phyloP scores from a whole-genome alignment of 495 filamentous ascomycete species.

The Podospora fimiseda region DNA sequence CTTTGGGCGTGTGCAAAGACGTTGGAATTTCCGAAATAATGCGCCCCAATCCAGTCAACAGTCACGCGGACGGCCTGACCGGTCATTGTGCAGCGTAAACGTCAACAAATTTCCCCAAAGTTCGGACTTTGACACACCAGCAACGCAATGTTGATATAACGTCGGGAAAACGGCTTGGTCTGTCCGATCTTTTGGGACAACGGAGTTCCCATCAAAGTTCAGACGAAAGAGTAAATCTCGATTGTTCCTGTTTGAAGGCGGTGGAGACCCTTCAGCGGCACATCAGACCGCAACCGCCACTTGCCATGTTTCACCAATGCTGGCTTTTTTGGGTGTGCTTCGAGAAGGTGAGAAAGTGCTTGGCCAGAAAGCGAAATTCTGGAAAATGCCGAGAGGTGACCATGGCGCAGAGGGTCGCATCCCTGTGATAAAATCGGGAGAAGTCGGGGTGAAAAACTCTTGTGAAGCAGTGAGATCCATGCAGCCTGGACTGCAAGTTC shows the following conservation, averaged over 20 bases:
- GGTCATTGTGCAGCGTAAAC: no score
- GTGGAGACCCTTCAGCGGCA: conserved; percentile 1
- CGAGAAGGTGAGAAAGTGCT: not conserved
- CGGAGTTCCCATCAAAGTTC: not conserved
- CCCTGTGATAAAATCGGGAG: conserved; percentile 3
- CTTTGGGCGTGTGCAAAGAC: not conserved
- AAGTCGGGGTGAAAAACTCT: conserved; percentile 2
- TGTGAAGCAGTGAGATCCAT: not conserved
- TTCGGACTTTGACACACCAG: not conserved
- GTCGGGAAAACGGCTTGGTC: not conserved
- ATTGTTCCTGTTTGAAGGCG: conserved; percentile 1
- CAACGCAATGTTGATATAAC: not conserved
- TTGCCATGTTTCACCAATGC: conserved; percentile 3
- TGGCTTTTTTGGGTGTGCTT: not conserved
- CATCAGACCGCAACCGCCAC: conserved; percentile 2
- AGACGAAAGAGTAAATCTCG: not conserved
- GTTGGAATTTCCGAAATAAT: not conserved
- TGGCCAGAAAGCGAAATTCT: not conserved
- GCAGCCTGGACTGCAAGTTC: not conserved
- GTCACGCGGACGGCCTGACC: not conserved
- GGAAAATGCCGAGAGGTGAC: not conserved
- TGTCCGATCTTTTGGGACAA: not conserved
- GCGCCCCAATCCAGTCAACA: not conserved
- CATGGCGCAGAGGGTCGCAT: not conserved
- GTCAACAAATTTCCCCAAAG: not conserved